These are phyloP conservation scores for Onygenales sp. DNA, from an alignment of 2,329 filamentous ascomycete species.

Conservation along the genomic window DNA sequence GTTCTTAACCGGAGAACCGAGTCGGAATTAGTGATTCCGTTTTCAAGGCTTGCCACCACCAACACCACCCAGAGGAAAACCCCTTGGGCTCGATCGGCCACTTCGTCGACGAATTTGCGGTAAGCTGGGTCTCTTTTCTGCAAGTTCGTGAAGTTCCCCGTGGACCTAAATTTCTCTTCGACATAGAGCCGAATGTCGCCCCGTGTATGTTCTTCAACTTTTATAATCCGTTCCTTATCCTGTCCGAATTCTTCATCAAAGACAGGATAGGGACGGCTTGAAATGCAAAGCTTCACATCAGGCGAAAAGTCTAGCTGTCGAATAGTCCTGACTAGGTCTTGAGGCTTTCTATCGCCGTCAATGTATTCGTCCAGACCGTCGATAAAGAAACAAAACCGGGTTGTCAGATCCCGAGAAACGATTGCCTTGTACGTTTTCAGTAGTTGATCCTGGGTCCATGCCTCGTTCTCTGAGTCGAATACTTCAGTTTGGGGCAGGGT, in stretches of 20 bases:
- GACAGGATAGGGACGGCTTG: background rate
- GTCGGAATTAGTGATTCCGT: no score
- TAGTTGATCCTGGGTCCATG: background rate
- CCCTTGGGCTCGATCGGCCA: background rate
- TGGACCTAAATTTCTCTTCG: background rate
- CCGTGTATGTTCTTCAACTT: background rate
- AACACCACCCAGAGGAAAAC: background rate
- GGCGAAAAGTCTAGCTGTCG: background rate
- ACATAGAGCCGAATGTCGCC: background rate
- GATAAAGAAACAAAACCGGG: background rate
- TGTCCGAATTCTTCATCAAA: background rate
- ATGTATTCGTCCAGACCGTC: background rate
- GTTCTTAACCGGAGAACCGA: no score
- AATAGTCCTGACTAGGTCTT: background rate
- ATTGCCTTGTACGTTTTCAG: background rate
- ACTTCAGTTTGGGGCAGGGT: background rate
- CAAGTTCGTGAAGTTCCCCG: background rate
- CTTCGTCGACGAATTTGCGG: background rate
- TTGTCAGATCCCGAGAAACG: background rate
- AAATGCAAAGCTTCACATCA: background rate
- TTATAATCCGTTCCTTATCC: background rate
- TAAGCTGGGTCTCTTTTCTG: background rate
- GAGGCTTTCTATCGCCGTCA: background rate
- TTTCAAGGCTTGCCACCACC: background rate
- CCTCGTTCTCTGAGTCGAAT: background rate